Base-by-base conservation (phyloP, 2,329 filamentous ascomycete species). In the Fusarium oligoseptatum region DNA sequence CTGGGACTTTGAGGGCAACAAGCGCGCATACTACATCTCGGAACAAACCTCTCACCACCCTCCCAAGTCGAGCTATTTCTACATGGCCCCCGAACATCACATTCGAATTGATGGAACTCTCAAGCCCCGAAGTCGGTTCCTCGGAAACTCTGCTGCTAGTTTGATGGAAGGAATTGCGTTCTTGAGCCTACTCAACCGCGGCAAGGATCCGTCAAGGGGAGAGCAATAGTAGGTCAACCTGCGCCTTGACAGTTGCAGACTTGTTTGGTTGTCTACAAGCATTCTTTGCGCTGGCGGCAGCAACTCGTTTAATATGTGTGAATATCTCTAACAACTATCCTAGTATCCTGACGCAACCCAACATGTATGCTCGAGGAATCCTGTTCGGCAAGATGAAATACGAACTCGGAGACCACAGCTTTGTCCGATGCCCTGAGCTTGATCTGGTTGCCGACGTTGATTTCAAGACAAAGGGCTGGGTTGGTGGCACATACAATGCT, bases 371-470 rank as follows among this genome's bases (percentile, higher is more conserved):
- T 24, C 91, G 97, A 72, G 96, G 97, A 39, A 98, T 99, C 70
- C 87, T 99, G 10, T 98, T 99, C 80, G 97, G 97, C 57, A 98
- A 98, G 83, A 98, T 99, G 97, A 98, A 98, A 84, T 99, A 98
- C 83, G 97, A 99, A 85, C 91, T 99, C 9, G 97, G 96, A 74
- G 96, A 98, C 82, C 95, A 98, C 85, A 98, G 95, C 82, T 94
- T 95, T 78, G 94, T 99, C 22, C 90, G 92, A 75, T 98, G 97
- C 82, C 95, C 96, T 0, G 96, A 98, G 82, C 90, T 95, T 20
- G 92, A 95, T 67, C 88, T 99, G 20, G 90, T 92, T 29, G 96
- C 95, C 70, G 96, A 99, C 81, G 92, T 99, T 71, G 97, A 99
- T 76, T 99, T 99, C 89, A 98, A 98, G 86, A 97, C 95, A 62